Base-by-base conservation (phyloP, 768 basidiomycete species). In the Suillus spraguei region DNA sequence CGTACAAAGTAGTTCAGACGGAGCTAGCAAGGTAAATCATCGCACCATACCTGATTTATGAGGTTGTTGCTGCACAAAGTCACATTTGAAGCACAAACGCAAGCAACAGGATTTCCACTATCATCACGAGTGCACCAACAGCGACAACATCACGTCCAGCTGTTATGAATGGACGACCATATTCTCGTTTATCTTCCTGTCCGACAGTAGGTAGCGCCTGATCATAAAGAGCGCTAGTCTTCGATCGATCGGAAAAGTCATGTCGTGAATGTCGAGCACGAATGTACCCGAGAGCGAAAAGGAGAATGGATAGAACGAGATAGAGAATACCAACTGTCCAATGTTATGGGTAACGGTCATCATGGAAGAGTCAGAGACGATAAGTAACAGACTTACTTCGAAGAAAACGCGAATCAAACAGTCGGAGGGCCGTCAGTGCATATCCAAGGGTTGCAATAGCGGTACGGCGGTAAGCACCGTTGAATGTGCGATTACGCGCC, bases 401-500 rank as follows among this genome's bases (percentile, higher is more conserved):
- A 68, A 88, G 88, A 74, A 95, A 95, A 24, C 86, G 78, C 38
- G 71, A 70, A 69, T 94, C 90, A 67, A 95, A 95, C n/a, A 95
- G 82, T 53, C 91, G 86, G 11, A 95, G 78, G 60, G 94, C 84
- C 0, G 91, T 83, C 60, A 94, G 74, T 1, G 90, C 82, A 69
- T 90, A 92, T 0, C 91, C 89, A 2, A 95, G 80, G 62, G 86
- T 85, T 16, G 86, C 86, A 10, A 95, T 79, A 0, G 92, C 92
- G 0, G 87, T 90, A 33, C 92, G 86, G 44, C 82, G 82, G 74
- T 94, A 94, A 16, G 92, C 91, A 17, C 91, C 92, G 60, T 94
- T 85, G 70, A 93, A 94, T 0, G 93, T 95, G 47, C 93, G 82
- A 67, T 91, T 87, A 35, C 92, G 82, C 1, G 93, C 93, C 16